Evolutionary conservation across 345 rosid species (phyloP).

Genomic region (Laguncularia racemosa): DNA sequence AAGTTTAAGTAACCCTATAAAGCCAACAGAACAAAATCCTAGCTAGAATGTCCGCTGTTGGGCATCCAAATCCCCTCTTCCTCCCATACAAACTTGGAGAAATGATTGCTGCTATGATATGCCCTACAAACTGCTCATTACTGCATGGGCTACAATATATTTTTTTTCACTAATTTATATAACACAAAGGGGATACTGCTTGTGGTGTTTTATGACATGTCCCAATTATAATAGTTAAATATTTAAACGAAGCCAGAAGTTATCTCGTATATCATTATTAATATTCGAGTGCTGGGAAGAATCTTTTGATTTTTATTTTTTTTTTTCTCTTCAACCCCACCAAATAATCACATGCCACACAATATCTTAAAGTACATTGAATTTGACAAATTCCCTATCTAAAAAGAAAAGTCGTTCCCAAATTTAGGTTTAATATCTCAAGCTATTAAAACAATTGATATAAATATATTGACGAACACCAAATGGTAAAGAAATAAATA

Average conservation of each 20-base stretch:
- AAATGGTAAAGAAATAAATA: no score
- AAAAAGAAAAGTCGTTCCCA: not conserved
- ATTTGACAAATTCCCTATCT: not conserved
- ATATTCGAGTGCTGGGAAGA: constrained; percentile 1
- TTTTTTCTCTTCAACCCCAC: not conserved
- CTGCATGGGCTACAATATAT: constrained; percentile 1
- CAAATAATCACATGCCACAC: constrained; percentile 9
- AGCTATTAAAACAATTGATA: no score
- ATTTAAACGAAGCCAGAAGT: not conserved
- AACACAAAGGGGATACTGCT: not conserved
- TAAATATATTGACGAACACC: no score
- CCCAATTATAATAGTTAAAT: not conserved
- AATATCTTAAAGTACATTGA: constrained; percentile 2
- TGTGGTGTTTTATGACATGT: constrained; percentile 2
- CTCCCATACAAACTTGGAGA: constrained; percentile 2
- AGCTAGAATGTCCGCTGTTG: constrained; percentile 5
- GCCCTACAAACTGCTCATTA: not conserved
- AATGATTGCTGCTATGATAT: constrained; percentile 1
- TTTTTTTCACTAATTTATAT: not conserved
- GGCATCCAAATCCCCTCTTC: not conserved
- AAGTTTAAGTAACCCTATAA: no score
- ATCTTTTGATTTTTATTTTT: no score
- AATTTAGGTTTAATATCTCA: not conserved
- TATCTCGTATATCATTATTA: not conserved
- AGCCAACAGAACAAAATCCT: not conserved